Evolutionary conservation across 345 rosid genomes (phyloP).

Genomic region (Turritis glabra): DNA sequence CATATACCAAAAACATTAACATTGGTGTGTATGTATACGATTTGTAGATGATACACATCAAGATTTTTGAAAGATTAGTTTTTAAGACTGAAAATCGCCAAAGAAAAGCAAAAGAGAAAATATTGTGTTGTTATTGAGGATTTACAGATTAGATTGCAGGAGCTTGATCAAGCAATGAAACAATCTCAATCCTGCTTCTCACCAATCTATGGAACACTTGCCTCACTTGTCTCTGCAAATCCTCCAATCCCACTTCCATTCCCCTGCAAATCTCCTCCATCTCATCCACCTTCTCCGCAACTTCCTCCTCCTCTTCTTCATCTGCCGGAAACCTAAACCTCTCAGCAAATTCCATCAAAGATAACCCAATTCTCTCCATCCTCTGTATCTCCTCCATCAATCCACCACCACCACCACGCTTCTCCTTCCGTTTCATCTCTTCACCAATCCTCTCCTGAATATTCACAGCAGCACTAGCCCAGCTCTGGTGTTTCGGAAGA

Average conservation of each 20-base stretch:
- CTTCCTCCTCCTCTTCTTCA: constrained; percentile 44
- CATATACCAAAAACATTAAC: constrained; percentile 18
- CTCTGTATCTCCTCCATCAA: constrained; percentile 80
- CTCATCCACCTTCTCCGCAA: constrained; percentile 60
- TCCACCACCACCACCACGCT: constrained; percentile 57
- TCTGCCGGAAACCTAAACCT: constrained; percentile 70
- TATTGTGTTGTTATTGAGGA: constrained; percentile 1
- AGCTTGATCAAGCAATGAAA: constrained; percentile 55
- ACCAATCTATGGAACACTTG: constrained; percentile 87
- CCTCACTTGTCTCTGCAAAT: constrained; percentile 81
- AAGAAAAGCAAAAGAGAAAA: not conserved
- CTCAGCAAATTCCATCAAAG: constrained; percentile 62
- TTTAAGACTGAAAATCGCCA: constrained; percentile 1
- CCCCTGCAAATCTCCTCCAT: constrained; percentile 62
- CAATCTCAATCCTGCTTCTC: constrained; percentile 74
- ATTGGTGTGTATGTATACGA: constrained; percentile 27
- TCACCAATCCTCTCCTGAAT: constrained; percentile 82
- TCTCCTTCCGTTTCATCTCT: constrained; percentile 94
- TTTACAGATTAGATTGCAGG: constrained; percentile 23
- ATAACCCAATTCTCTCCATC: constrained; percentile 68
- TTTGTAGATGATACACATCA: constrained; percentile 35
- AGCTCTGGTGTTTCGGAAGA: constrained; percentile 70
- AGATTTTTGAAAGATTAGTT: constrained; percentile 9
- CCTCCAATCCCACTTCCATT: constrained; percentile 80
- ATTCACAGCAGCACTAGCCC: constrained; percentile 68